Conservation (phyloP, 2,329 filamentous ascomycete genomes). For the Trichoderma pleuroti region DNA sequence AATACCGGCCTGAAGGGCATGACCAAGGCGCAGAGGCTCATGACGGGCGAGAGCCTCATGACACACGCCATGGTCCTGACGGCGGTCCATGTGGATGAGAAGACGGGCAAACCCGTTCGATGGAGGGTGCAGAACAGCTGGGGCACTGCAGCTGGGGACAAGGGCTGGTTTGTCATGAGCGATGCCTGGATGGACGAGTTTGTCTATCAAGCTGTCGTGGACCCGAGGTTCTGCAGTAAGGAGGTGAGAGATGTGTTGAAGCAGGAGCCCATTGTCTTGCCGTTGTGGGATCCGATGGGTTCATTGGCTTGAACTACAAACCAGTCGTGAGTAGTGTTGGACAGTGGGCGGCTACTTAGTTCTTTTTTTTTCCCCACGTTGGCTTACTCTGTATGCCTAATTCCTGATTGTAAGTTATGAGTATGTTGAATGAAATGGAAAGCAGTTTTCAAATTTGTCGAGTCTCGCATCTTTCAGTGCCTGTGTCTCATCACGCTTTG, state of each 20-base stretch:
- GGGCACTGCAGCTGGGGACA: constrained; percentile 65
- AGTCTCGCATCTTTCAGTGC: not conserved
- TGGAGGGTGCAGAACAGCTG: constrained; percentile 90
- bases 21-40: constrained; percentile 71
- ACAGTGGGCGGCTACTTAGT: not conserved
- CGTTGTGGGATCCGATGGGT: constrained; percentile 80
- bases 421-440: not conserved
- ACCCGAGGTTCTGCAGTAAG: constrained; percentile 62
- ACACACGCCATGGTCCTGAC: constrained; percentile 92
- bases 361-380: not conserved
- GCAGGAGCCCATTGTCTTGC: constrained; percentile 66
- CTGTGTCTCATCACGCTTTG: not conserved
- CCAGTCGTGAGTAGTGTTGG: not conserved
- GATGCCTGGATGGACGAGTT: constrained; percentile 79
- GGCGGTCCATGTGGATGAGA: constrained; percentile 70
- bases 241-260: constrained; percentile 68
- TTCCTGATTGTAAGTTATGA: not conserved
- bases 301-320: constrained; percentile 55
- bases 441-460: not conserved
- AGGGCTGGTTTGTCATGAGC: constrained; percentile 88
- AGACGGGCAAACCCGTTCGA: constrained; percentile 60
- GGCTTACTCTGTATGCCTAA: not conserved
- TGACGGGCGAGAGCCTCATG: constrained; percentile 75
- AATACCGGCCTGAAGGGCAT: constrained; percentile 70
- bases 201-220: constrained; percentile 81